phyloP scores from a whole-genome alignment of 2,329 filamentous ascomycete genomes.

The Alternaria gansuensis region DNA sequence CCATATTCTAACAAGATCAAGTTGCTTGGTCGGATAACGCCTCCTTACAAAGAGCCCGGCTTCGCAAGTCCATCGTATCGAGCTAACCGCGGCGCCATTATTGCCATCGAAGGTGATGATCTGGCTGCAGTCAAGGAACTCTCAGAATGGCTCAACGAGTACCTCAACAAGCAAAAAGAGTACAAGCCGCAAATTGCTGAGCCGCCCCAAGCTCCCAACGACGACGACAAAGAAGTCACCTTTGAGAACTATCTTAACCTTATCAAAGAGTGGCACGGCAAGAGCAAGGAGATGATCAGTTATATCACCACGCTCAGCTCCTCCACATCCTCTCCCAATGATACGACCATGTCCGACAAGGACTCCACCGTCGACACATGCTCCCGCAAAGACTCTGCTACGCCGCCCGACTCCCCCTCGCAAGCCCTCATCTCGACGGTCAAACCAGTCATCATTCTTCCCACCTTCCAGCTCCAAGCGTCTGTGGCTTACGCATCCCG shows the following conservation, averaged over 20 bases:
- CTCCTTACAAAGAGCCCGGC: conserved; percentile 62
- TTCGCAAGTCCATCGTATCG: conserved; percentile 44
- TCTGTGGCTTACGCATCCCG: conserved; percentile 78
- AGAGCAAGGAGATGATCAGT: conserved; percentile 73
- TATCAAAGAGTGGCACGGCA: conserved; percentile 77
- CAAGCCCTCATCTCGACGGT: conserved; percentile 14
- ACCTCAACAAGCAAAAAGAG: conserved; percentile 62
- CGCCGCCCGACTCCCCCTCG: conserved; percentile 18
- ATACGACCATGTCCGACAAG: conserved; percentile 24
- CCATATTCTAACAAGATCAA: conserved; percentile 78
- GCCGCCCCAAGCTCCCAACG: conserved; percentile 56
- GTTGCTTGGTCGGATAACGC: conserved; percentile 77
- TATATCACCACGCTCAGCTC: conserved; percentile 58
- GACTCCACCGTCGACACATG: conserved; percentile 15
- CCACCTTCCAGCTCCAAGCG: conserved; percentile 80
- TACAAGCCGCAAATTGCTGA: conserved; percentile 61
- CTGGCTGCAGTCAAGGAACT: conserved; percentile 70
- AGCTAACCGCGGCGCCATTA: conserved; percentile 73
- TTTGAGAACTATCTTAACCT: conserved; percentile 69
- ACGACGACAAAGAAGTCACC: conserved; percentile 47
- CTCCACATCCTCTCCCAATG: conserved; percentile 7
- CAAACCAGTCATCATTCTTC: conserved; percentile 77
- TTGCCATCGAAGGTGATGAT: conserved; percentile 82
- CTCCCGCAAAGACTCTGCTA: conserved; percentile 33
- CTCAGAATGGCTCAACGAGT: conserved; percentile 68